Evolutionary conservation across 345 rosid genomes (phyloP).

Genomic region (Gynandropsis gynandra): DNA sequence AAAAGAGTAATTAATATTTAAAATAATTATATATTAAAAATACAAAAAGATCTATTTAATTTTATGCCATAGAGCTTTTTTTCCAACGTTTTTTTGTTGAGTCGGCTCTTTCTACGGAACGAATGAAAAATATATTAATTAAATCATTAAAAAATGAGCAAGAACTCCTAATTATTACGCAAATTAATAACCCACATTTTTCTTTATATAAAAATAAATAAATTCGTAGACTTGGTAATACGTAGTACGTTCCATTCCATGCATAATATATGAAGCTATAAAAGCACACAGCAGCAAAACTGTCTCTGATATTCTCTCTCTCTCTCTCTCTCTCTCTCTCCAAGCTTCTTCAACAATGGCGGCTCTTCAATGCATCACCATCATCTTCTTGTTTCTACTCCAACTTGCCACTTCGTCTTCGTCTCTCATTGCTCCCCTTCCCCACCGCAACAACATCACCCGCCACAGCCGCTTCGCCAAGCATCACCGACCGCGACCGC

Average conservation of each 20-base stretch:
- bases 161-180: no score
- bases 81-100: no score
- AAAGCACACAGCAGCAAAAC: constrained; percentile 17
- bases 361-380: constrained; percentile 19
- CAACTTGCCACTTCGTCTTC: constrained; percentile 17
- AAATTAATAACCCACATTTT: no score
- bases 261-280: constrained; percentile 6
- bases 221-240: background rate
- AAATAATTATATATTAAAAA: no score
- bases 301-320: constrained; percentile 4
- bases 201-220: no score
- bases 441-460: background rate
- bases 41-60: no score
- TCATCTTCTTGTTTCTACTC: constrained; percentile 20
- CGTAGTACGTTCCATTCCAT: constrained; percentile 23
- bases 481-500: constrained; percentile 7
- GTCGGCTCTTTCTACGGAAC: no score
- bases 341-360: constrained; percentile 25
- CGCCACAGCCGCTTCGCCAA: constrained; percentile 24
- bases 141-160: no score
- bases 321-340: background rate
- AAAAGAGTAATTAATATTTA: no score
- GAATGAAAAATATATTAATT: no score
- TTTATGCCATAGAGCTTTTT: no score
- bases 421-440: constrained; percentile 15